Evolutionary conservation across 441 rosid genomes (phyloP).

Genomic region (Theobroma grandiflorum): DNA sequence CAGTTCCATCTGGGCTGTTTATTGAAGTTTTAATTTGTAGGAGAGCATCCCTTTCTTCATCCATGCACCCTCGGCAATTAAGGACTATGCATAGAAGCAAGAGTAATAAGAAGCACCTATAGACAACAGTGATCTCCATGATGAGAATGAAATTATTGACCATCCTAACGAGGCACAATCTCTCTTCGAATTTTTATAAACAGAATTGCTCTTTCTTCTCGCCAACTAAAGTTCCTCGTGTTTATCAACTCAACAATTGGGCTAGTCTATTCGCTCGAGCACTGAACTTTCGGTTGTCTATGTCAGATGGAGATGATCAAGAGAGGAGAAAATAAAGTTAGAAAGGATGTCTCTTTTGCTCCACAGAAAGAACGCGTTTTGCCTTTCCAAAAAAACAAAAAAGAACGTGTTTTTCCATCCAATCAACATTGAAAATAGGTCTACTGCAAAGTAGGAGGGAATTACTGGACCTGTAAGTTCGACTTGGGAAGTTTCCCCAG

Average conservation of each 20-base stretch:
- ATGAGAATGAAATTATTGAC: not conserved
- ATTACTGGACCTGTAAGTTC: not conserved
- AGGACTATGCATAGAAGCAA: not conserved
- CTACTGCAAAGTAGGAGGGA: too few relatives aligned
- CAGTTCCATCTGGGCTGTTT: not conserved
- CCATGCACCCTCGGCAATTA: not conserved
- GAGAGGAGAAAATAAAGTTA: too few relatives aligned
- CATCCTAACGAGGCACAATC: not conserved
- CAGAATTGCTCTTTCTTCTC: not conserved
- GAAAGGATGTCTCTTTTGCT: too few relatives aligned
- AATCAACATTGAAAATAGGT: not conserved
- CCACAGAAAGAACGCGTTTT: too few relatives aligned
- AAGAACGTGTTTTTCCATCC: not conserved
- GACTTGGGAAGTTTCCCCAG: not conserved
- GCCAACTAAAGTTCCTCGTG: not conserved
- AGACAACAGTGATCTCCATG: not conserved
- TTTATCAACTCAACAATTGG: not conserved
- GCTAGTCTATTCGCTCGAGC: too few relatives aligned
- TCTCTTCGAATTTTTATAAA: not conserved
- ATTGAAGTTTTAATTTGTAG: not conserved
- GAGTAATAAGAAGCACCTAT: not conserved
- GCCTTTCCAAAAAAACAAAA: too few relatives aligned
- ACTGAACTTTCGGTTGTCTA: not conserved
- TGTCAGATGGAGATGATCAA: not conserved
- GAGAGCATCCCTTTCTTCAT: conserved; percentile 1